phyloP scores from a whole-genome alignment of 108 stramenopile genomes.

The Cyclotella atomus region DNA sequence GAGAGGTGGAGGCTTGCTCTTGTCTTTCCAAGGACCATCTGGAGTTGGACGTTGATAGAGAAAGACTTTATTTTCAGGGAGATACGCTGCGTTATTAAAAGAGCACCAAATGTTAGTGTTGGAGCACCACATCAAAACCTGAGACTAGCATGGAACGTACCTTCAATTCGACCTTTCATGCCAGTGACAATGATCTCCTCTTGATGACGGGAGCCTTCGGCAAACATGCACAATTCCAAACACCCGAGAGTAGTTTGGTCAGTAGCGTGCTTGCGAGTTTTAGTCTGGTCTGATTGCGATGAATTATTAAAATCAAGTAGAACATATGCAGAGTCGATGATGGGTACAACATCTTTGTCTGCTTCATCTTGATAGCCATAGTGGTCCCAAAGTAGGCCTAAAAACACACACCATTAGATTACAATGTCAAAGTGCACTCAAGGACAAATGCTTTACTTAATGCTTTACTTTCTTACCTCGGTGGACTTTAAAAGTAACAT shows the following conservation, averaged over 20 bases:
- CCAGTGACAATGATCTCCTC: constrained; percentile 91
- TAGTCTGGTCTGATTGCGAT: not conserved
- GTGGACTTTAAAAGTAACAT: too few species aligned
- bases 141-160: not conserved
- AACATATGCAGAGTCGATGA: constrained; percentile 86
- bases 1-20: constrained; percentile 75
- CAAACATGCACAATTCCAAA: constrained; percentile 85
- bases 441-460: not conserved
- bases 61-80: constrained; percentile 89
- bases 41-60: constrained; percentile 62
- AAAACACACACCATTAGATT: constrained; percentile 49
- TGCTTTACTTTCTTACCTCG: too few species aligned
- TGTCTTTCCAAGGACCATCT: constrained; percentile 62
- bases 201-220: constrained; percentile 84
- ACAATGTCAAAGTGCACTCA: not conserved
- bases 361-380: constrained; percentile 38
- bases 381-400: constrained; percentile 71
- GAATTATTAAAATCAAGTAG: constrained; percentile 62
- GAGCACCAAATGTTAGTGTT: not conserved
- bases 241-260: constrained; percentile 65
- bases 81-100: constrained; percentile 54
- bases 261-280: constrained; percentile 7
- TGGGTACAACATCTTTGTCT: constrained; percentile 53
- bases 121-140: not conserved
- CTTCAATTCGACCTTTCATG: constrained; percentile 79